Conservation (phyloP, 2,329 filamentous ascomycete species). For the Trichoderma lentiforme region DNA sequence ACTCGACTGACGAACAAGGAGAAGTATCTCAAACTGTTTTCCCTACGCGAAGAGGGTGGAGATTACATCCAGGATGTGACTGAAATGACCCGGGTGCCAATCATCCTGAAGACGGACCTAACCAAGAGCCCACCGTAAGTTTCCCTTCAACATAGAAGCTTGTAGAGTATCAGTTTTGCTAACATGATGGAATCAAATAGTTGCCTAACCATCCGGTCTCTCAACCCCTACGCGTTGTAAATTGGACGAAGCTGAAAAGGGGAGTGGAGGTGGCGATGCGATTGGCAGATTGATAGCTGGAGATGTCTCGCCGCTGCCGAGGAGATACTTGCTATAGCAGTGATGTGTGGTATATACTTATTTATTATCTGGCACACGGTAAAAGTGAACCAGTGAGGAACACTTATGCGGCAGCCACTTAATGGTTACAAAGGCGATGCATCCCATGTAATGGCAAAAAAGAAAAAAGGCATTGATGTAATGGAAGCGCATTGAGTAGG, state of each 20-base stretch:
- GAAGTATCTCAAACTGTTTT: slow-evolving; percentile 90
- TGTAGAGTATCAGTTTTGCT: slow-evolving; percentile 19
- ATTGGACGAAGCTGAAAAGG: not conserved
- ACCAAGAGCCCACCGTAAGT: slow-evolving; percentile 99
- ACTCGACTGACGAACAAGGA: slow-evolving; percentile 86
- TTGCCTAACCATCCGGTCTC: slow-evolving; percentile 77
- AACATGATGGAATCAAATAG: slow-evolving; percentile 39
- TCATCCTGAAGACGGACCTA: slow-evolving; percentile 96
- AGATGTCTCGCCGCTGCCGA: not conserved
- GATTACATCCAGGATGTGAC: slow-evolving; percentile 98
- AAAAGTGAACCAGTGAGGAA: not conserved
- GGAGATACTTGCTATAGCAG: slow-evolving; percentile 6
- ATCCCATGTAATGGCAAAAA: slow-evolving; percentile 1
- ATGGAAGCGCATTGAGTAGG: not conserved
- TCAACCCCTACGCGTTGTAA: slow-evolving; percentile 72
- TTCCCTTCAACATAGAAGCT: not conserved
- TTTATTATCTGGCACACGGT: slow-evolving; percentile 20
- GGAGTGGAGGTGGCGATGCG: not conserved
- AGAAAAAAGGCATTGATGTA: slow-evolving; percentile 3
- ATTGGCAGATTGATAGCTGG: slow-evolving; percentile 15
- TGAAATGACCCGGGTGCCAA: slow-evolving; percentile 96
- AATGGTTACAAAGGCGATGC: slow-evolving; percentile 3
- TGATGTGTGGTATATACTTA: slow-evolving; percentile 23
- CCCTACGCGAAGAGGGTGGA: slow-evolving; percentile 84
- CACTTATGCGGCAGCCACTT: not conserved